phyloP scores from a whole-genome alignment of 2,329 filamentous ascomycete species.

The Botrytis pseudocinerea region DNA sequence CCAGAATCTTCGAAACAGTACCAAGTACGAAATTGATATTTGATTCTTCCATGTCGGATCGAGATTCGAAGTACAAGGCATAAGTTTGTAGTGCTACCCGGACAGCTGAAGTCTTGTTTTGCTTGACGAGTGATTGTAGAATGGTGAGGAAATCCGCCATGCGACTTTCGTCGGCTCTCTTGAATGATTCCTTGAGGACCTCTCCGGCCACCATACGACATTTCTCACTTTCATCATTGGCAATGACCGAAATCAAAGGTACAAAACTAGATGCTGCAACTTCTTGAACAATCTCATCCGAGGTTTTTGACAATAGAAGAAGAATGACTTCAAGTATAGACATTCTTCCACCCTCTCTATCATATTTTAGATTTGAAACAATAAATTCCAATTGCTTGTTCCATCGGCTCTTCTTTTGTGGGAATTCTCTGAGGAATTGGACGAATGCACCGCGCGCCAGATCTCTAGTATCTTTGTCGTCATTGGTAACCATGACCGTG shows the following conservation, averaged over 20 bases:
- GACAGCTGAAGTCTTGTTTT: conserved; percentile 66
- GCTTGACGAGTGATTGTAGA: conserved; percentile 73
- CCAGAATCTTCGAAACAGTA: conserved; percentile 54
- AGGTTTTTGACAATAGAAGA: conserved; percentile 80
- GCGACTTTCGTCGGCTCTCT: conserved; percentile 71
- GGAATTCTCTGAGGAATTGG: conserved; percentile 92
- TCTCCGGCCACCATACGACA: conserved; percentile 81
- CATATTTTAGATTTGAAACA: conserved; percentile 86
- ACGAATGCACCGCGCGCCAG: conserved; percentile 87
- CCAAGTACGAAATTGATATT: conserved; percentile 56
- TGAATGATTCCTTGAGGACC: conserved; percentile 78
- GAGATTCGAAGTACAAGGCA: conserved; percentile 76
- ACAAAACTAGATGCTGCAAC: conserved; percentile 80
- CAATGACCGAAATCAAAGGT: conserved; percentile 79
- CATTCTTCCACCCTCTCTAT: conserved; percentile 81
- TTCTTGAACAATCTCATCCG: conserved; percentile 79
- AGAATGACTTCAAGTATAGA: conserved; percentile 93
- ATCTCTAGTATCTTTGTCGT: conserved; percentile 84
- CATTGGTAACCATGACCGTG: conserved; percentile 93
- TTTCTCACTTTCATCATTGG: conserved; percentile 84
- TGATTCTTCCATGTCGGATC: conserved; percentile 55
- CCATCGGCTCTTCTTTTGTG: conserved; percentile 87
- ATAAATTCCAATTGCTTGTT: conserved; percentile 86
- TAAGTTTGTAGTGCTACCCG: conserved; percentile 79
- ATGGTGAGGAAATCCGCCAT: conserved; percentile 69